Conservation (phyloP, 148 eudicot species). For the Silene conica region DNA sequence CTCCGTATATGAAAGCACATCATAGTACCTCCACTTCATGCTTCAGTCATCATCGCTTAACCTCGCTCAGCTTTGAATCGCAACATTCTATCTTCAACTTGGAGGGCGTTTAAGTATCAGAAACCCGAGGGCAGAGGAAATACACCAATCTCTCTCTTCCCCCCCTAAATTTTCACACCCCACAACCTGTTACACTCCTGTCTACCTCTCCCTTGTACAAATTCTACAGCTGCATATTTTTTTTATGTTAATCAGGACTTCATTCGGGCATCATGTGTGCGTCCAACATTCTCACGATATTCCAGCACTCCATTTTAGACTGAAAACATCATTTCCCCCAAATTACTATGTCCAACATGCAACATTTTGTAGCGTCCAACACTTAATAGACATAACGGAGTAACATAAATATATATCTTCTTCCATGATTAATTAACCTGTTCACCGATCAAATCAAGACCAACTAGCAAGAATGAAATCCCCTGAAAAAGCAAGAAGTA, state of each 20-base stretch:
- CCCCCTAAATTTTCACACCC: conserved; percentile 5
- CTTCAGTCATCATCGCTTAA: conserved; percentile 7
- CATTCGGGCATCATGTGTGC: background rate
- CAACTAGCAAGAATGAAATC: conserved; percentile 79
- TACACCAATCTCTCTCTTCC: conserved; percentile 18
- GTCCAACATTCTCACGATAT: background rate
- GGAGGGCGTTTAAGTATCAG: background rate
- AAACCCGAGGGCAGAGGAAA: conserved; percentile 25
- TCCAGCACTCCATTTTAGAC: background rate
- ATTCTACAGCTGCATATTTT: conserved; percentile 10
- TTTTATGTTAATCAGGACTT: background rate
- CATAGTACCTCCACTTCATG: background rate
- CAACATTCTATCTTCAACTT: conserved; percentile 12
- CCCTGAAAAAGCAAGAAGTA: conserved; percentile 98
- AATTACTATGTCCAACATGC: background rate
- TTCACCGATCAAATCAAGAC: conserved; percentile 91
- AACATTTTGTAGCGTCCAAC: background rate
- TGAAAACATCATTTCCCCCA: background rate
- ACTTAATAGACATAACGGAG: background rate
- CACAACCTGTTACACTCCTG: background rate
- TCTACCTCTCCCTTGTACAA: conserved; percentile 29
- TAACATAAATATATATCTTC: background rate
- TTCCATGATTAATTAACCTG: conserved; percentile 48
- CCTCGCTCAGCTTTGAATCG: conserved; percentile 11
- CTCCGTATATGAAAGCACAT: conserved; percentile 13